A percentile compares a stretch with the other conserved stretches of the same genome.
These are phyloP conservation scores for Pythium plurisporium DNA, from an alignment of 352 stramenopile species.

Conservation along the genomic window DNA sequence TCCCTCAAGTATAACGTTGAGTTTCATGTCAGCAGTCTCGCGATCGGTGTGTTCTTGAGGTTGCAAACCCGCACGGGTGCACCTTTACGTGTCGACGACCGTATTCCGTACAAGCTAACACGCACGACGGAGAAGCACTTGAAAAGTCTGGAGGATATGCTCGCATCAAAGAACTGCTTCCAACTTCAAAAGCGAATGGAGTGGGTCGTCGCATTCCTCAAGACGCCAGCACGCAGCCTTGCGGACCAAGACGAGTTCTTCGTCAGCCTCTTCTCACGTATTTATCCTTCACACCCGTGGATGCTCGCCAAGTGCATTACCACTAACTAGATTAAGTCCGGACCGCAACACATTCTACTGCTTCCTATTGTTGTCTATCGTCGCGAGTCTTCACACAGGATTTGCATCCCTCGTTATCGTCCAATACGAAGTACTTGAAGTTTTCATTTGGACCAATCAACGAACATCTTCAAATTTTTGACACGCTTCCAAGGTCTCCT, in stretches of 20 bases:
- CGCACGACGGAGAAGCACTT: constrained; percentile 79
- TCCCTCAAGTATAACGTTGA: constrained; percentile 72
- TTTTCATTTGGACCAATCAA: constrained; percentile 11
- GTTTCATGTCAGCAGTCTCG: constrained; percentile 75
- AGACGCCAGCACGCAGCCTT: constrained; percentile 59
- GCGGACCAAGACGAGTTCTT: constrained; percentile 86
- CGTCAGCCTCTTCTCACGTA: constrained; percentile 75
- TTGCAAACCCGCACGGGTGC: constrained; percentile 71
- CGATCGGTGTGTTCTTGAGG: constrained; percentile 69
- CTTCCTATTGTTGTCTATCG: too few relatives aligned
- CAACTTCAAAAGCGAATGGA: constrained; percentile 70
- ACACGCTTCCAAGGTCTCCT: not conserved
- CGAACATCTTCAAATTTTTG: constrained; percentile 1
- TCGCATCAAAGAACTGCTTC: constrained; percentile 78
- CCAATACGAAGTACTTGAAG: constrained; percentile 12
- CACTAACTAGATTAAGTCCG: not conserved
- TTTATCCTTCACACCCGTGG: constrained; percentile 79
- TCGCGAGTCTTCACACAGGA: too few relatives aligned
- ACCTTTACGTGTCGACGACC: constrained; percentile 63
- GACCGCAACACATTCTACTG: too few relatives aligned
- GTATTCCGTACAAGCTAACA: constrained; percentile 76
- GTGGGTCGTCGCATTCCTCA: constrained; percentile 63
- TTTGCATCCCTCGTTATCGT: not conserved
- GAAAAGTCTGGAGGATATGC: constrained; percentile 57
- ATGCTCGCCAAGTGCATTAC: constrained; percentile 65